These are phyloP conservation scores for Chaetoscypha palmicola DNA, from an alignment of 2,329 filamentous ascomycete species.

Conservation along the genomic window DNA sequence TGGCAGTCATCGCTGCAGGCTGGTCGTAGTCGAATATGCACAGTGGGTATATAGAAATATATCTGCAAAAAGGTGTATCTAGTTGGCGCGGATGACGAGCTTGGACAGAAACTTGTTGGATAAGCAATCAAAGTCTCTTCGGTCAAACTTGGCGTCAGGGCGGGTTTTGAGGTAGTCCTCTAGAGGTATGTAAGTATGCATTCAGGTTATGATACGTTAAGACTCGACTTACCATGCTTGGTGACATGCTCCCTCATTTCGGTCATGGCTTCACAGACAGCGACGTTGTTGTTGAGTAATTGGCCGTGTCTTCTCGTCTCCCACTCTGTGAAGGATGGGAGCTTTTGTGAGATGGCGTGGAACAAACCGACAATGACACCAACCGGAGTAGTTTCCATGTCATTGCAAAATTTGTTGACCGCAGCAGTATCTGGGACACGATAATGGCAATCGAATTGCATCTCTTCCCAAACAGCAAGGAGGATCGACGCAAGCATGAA, in stretches of 20 bases:
- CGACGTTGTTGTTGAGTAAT: slow-evolving; percentile 80
- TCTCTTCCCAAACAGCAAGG: slow-evolving; percentile 93
- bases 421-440: slow-evolving; percentile 76
- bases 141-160: slow-evolving; percentile 71
- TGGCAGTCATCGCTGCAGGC: slow-evolving; percentile 23
- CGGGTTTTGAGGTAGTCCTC: slow-evolving; percentile 82
- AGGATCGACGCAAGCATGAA: slow-evolving; percentile 95
- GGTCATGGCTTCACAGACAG: slow-evolving; percentile 92
- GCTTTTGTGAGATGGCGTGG: slow-evolving; percentile 95
- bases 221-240: slow-evolving; percentile 74
- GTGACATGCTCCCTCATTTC: slow-evolving; percentile 88
- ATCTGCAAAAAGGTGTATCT: slow-evolving; percentile 28
- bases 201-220: too few relatives aligned
- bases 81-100: slow-evolving; percentile 92
- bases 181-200: slow-evolving; percentile 37
- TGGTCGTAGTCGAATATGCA: slow-evolving; percentile 28
- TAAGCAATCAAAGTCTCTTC: slow-evolving; percentile 86
- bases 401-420: slow-evolving; percentile 89
- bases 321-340: slow-evolving; percentile 90
- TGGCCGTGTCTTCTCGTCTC: slow-evolving; percentile 87
- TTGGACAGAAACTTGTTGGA: slow-evolving; percentile 97
- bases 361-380: slow-evolving; percentile 95
- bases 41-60: slow-evolving; percentile 26
- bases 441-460: slow-evolving; percentile 98
- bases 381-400: slow-evolving; percentile 95